Base-by-base conservation (phyloP, 2,329 filamentous ascomycete species). In the Colletotrichum acutatum region DNA sequence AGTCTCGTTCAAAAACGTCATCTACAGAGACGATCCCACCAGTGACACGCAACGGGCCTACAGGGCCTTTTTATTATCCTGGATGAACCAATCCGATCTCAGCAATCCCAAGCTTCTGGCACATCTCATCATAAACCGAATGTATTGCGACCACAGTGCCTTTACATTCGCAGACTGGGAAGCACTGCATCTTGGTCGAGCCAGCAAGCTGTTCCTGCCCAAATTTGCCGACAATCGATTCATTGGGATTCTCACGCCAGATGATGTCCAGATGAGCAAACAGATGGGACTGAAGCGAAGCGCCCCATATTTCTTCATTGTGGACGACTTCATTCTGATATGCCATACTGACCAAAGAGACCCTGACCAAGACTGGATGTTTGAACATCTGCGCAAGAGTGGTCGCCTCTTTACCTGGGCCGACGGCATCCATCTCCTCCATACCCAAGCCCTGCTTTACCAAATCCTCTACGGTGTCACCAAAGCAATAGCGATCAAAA, bases 371-470 rank as follows among this genome's bases (percentile, higher is more conserved):
- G 22, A n/a, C n/a, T 19, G 14, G 9, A 14, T 69, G 28, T 65
- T 73, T 46, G 24, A 9, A 19, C 24, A 16, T 16, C 19, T 73
- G 14, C 68, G 42, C 3, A 26, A 59, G 2, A 42, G 19, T 5
- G 71, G 71, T 28, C 58, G 37, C 14, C 14, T 74, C 1, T 66
- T 68, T 46, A 54, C 60, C 24, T 74, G 64, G 60, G 64, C 56
- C 8, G 68, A 74, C 19, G 72, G 72, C 14, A 19, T 72, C 8
- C 32, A 64, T 34, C 26, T 72, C 8, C 69, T 72, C 28, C 46
- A 42, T 19, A 46, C 63, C 12, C 72, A 74, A 37, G 61, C 34
- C 2, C 24, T 56, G 6, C 72, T 64, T 12, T 28, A 60, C 16
- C 62, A 14, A 68, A 28, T 67, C 63, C 42, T 28, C 61, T 32